Base-by-base conservation (phyloP, 78 protist genomes). In the Creolimax fragrantissima region DNA sequence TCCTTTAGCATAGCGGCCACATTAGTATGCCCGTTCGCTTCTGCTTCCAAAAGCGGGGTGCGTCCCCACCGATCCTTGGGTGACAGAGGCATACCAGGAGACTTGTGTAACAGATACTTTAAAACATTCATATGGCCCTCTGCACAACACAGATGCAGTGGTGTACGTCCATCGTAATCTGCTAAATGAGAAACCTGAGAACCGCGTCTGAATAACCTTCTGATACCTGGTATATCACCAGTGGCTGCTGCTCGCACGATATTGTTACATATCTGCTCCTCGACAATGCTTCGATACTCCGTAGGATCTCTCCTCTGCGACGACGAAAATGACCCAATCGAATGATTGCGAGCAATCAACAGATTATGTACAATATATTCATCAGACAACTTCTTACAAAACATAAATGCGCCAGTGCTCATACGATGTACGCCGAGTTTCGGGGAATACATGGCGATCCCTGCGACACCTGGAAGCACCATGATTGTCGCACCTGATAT, bases 21-120 rank as follows among this genome's bases (percentile, higher is more conserved):
- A 35, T 6, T 45, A 36, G 11, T 5, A n/a, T 58, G 74, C 24
- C 74, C 74, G 11, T 58, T 58, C 74, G 24, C 11, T 58, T 1
- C 39, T 32, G 97, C 97, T 3, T 92, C 94, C 83, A 93, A 90
- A 35, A 92, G 5, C 39, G 97, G 96, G 84, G 96, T 94, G 90
- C 24, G 5, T 24, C 94, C 95, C 95, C 94, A 92, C 4, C 96
- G 89, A 43, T 95, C 97, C 66, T 3, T 3, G 7, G 32, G 3
- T 32, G 43, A 37, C 24, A 58, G 24, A 24, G 74, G 74, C 88
- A 35, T 35, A 37, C 36, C 11, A 24, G 91, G 91, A 3, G 39
- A 90, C 2, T 3, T n/a, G 5, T 39, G 32, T 5, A 93, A 2
- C 3, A 96, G 83, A 35, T 17, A 86, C 90, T 92, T 36, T 7